Base-by-base conservation (phyloP, 2,329 filamentous ascomycete genomes). In the Arthrobotrys megalospora region DNA sequence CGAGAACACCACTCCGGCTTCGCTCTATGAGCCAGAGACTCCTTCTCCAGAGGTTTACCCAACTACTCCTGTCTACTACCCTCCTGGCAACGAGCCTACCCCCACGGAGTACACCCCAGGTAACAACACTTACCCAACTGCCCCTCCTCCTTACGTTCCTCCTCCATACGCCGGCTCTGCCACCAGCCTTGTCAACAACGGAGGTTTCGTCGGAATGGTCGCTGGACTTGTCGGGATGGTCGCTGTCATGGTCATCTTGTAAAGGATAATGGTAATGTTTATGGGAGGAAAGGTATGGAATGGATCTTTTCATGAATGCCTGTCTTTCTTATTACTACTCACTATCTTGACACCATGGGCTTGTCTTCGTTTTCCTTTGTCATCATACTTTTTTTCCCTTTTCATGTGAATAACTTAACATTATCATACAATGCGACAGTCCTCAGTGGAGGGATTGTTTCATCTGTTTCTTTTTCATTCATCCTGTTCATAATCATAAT, bases 371-470 rank as follows among this genome's bases (percentile, higher is more conserved):
- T 71, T 58, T 71, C 60, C 43, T 71, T 63, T 62, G 53, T 55
- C 28, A 43, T 36, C 28, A 47, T 16, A 16, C 28, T 36, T n/a
- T 58, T 28, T 48, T 69, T 60, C 36, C 36, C 28, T 60, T 60
- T 50, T 69, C 41, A 34, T 60, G 65, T 60, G 24, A 62, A 68
- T 68, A 50, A 48, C 12, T 10, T 32, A 64, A 16, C n/a, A 19
- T 24, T 58, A 38, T 24, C 32, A 34, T 16, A 62, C 41, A 73
- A 77, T 62, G 52, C 60, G 43, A 45, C 73, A 64, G 73, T 77
- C 73, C 73, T 77, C 73, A 67, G 6, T 53, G 60, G 73, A 77
- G 73, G 73, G 66, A 77, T 77, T 71, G 73, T 67, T 60, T 55
- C 60, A 71, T 68, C 68, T 19, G 10, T 19, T 53, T 14, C 14